A percentile compares a stretch with the other conserved stretches of the same genome.
Conservation (phyloP, 106 monocot species). For the Dendrobium catenatum region DNA sequence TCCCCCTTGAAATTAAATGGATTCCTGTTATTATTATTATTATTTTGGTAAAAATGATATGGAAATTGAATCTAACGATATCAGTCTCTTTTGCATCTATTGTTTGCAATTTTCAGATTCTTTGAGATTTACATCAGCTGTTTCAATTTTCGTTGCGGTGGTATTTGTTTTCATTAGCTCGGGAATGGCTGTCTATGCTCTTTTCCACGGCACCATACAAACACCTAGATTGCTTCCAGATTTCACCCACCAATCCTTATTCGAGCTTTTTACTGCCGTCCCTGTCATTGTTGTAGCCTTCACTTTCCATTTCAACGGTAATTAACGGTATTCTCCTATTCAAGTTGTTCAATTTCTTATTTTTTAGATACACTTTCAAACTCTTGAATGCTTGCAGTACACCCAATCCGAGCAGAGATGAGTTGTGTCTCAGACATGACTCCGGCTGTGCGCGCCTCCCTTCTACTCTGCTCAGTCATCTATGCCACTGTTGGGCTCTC, state of each 20-base stretch:
- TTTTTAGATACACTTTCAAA: neutral
- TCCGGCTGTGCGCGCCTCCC: conserved; percentile 63
- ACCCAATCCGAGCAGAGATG: conserved; percentile 71
- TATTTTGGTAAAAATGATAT: too few species aligned
- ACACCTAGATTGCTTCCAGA: conserved; percentile 55
- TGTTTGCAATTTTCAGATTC: conserved; percentile 41
- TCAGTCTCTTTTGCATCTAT: neutral
- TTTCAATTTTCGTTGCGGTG: conserved; percentile 75
- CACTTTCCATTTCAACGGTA: conserved; percentile 98
- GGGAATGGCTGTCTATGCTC: conserved; percentile 57
- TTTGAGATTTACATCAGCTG: conserved; percentile 69
- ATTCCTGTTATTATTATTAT: too few species aligned
- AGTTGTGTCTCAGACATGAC: conserved; percentile 62
- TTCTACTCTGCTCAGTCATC: conserved; percentile 64
- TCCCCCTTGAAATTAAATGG: too few species aligned
- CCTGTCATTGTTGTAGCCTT: conserved; percentile 87
- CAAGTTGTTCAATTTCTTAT: neutral
- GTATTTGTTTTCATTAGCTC: conserved; percentile 69
- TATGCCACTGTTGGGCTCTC: conserved; percentile 63
- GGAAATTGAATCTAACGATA: neutral
- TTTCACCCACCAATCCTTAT: conserved; percentile 41
- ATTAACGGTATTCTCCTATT: neutral
- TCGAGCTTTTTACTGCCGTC: conserved; percentile 80
- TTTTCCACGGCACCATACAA: conserved; percentile 40
- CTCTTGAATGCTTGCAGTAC: conserved; percentile 37